These are phyloP conservation scores for Mortierella polycephala DNA, from an alignment of 371 early-diverging fungal genomes.

Conservation along the genomic window DNA sequence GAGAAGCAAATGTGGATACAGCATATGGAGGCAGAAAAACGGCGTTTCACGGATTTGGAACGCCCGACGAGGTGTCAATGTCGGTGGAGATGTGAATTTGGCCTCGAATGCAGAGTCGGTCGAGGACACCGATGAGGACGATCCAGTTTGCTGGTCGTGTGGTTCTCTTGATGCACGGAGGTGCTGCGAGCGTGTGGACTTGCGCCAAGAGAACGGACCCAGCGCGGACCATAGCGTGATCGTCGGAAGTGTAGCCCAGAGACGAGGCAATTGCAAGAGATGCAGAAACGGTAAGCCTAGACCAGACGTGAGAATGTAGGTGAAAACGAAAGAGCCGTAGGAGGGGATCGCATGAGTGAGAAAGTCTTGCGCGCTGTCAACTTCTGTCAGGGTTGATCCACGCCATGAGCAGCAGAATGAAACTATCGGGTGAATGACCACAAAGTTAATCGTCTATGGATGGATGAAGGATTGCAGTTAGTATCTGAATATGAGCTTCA, in stretches of 20 bases:
- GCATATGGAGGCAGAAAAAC: slow-evolving; percentile 21
- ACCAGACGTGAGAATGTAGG: slow-evolving; percentile 25
- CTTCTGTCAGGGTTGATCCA: slow-evolving; percentile 2
- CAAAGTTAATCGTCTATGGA: slow-evolving; percentile 22
- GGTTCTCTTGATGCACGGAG: too few relatives aligned
- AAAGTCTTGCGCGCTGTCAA: slow-evolving; percentile 9
- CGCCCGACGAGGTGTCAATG: slow-evolving; percentile 36
- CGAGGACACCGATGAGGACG: neutral
- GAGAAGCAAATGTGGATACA: slow-evolving; percentile 28
- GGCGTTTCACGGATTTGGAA: slow-evolving; percentile 33
- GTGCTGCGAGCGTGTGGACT: slow-evolving; percentile 4
- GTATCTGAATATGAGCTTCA: too few relatives aligned
- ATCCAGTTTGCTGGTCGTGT: neutral
- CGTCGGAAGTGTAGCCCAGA: slow-evolving; percentile 27
- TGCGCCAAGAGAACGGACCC: slow-evolving; percentile 38
- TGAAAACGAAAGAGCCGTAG: slow-evolving; percentile 29
- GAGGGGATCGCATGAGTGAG: slow-evolving; percentile 41
- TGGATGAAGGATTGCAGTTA: neutral
- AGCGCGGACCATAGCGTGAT: slow-evolving; percentile 34
- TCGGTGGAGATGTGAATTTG: slow-evolving; percentile 23
- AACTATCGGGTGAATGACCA: slow-evolving; percentile 19
- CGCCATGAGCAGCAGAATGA: slow-evolving; percentile 29
- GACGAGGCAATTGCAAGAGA: slow-evolving; percentile 26
- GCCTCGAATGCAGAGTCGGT: slow-evolving; percentile 11
- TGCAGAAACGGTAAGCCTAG: slow-evolving; percentile 19